A percentile compares a stretch with the other conserved stretches of the same genome.
These are phyloP conservation scores for Fusarium virguliforme DNA, from an alignment of 2,329 filamentous ascomycete species.

Conservation along the genomic window DNA sequence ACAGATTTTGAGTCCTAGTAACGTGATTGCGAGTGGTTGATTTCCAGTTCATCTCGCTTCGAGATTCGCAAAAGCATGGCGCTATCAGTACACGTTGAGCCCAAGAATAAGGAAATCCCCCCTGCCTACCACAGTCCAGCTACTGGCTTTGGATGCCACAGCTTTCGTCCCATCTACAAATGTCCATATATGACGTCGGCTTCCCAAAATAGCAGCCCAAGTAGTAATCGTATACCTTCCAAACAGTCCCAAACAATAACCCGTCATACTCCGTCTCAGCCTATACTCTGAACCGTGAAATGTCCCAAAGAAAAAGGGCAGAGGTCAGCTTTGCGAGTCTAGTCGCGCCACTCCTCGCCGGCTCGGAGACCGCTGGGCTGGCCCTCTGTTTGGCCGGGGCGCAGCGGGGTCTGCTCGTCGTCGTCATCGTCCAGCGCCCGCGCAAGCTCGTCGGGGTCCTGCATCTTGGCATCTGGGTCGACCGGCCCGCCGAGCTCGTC, in stretches of 20 bases:
- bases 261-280: slow-evolving; percentile 42
- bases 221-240: slow-evolving; percentile 18
- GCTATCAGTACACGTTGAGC: slow-evolving; percentile 36
- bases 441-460: slow-evolving; percentile 76
- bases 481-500: slow-evolving; percentile 64
- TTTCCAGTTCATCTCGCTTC: slow-evolving; percentile 23
- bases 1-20: slow-evolving; percentile 4
- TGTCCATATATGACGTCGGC: slow-evolving; percentile 14
- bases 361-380: slow-evolving; percentile 60
- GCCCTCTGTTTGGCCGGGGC: slow-evolving; percentile 51
- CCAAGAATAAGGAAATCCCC: slow-evolving; percentile 13
- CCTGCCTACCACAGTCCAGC: background rate
- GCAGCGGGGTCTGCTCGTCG: slow-evolving; percentile 56
- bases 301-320: slow-evolving; percentile 12
- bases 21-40: slow-evolving; percentile 14
- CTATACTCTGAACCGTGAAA: slow-evolving; percentile 28
- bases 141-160: background rate
- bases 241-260: slow-evolving; percentile 40
- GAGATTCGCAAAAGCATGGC: slow-evolving; percentile 25
- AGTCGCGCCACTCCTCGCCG: slow-evolving; percentile 66
- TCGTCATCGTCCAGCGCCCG: slow-evolving; percentile 72
- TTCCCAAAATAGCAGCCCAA: slow-evolving; percentile 12
- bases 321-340: slow-evolving; percentile 17
- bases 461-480: slow-evolving; percentile 77
- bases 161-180: slow-evolving; percentile 32